A percentile compares a stretch with the other conserved stretches of the same genome.
These are phyloP conservation scores for Boletus patriciae DNA, from an alignment of 768 basidiomycete species.

Conservation along the genomic window DNA sequence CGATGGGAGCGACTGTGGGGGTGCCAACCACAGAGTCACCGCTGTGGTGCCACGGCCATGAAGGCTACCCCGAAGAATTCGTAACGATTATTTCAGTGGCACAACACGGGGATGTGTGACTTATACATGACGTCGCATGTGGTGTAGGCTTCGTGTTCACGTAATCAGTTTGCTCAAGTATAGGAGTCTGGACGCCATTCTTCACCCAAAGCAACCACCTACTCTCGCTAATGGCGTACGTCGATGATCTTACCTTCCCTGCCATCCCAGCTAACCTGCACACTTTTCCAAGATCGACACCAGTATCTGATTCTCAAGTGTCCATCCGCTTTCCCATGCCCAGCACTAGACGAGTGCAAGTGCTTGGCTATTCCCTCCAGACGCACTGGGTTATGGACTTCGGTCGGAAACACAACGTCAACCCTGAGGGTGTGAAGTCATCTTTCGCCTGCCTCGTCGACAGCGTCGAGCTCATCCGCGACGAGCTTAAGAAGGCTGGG, in stretches of 20 bases:
- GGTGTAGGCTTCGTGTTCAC: too few species aligned
- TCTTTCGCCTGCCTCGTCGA: not conserved
- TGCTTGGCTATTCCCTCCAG: not conserved
- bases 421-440: not conserved
- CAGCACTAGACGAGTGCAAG: not conserved
- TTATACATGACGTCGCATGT: too few species aligned
- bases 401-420: not conserved
- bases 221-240: not conserved
- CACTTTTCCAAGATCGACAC: not conserved
- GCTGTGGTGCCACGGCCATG: too few species aligned
- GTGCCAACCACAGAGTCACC: conserved; percentile 51
- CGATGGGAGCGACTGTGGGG: conserved; percentile 50
- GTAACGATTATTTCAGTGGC: too few species aligned
- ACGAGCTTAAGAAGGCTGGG: not conserved
- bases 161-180: too few species aligned
- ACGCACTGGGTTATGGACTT: not conserved
- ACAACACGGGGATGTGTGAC: too few species aligned
- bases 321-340: not conserved
- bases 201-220: too few species aligned
- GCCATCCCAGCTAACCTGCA: not conserved
- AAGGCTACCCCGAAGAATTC: too few species aligned
- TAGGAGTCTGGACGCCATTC: too few species aligned
- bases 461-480: not conserved
- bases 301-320: not conserved
- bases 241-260: not conserved